A percentile compares a stretch with the other conserved stretches of the same genome.
phyloP scores from a whole-genome alignment of 371 early-diverging fungal genomes.

The Conidiobolus incongruus region DNA sequence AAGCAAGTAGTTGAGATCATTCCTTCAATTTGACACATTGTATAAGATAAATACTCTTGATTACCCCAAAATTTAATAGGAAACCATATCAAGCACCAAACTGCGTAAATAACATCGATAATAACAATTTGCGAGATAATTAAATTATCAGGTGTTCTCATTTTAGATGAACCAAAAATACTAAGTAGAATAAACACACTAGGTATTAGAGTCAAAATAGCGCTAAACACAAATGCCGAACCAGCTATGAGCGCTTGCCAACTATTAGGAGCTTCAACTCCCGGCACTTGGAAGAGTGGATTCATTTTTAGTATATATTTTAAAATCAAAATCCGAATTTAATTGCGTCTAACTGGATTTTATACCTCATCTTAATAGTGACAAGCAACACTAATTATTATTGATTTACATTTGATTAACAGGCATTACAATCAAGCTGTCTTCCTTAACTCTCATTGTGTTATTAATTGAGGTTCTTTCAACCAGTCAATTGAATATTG shows the following conservation, averaged over 20 bases:
- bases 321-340: no score
- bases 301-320: no score
- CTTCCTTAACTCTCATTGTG: no score
- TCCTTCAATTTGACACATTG: not conserved
- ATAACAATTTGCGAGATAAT: not conserved
- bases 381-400: no score
- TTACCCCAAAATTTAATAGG: not conserved
- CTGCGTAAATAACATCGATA: not conserved
- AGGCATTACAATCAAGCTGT: no score
- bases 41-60: not conserved
- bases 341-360: no score
- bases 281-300: no score
- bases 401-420: no score
- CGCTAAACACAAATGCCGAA: not conserved
- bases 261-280: no score
- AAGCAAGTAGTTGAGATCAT: not conserved
- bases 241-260: not conserved
- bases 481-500: no score
- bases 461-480: no score
- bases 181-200: not conserved
- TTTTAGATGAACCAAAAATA: not conserved
- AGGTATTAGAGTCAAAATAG: not conserved
- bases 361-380: no score
- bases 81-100: not conserved
- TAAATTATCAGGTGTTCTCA: constrained; percentile 1